phyloP scores from a whole-genome alignment of 2,329 filamentous ascomycete genomes.

The Trichothecium roseum region DNA sequence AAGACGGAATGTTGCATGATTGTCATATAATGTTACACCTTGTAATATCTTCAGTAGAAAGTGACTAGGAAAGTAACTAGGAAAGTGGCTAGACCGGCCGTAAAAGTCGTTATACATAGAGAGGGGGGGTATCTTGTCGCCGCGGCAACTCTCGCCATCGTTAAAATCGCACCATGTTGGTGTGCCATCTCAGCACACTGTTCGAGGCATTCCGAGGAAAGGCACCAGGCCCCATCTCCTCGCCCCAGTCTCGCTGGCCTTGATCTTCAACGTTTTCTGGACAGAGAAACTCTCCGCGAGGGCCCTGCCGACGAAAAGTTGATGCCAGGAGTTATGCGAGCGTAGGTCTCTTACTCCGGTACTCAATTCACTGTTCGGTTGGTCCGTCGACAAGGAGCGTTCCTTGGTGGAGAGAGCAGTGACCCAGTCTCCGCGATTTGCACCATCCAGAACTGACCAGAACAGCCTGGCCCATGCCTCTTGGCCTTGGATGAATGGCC shows the following conservation, averaged over 20 bases:
- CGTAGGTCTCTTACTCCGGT: background rate
- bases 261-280: constrained; percentile 10
- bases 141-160: too few relatives aligned
- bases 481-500: constrained; percentile 11
- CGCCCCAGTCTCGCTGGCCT: constrained; percentile 12
- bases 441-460: constrained; percentile 11
- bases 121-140: too few relatives aligned
- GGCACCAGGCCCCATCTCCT: constrained; percentile 12
- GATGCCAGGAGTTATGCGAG: constrained; percentile 4
- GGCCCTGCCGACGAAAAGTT: constrained; percentile 7
- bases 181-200: too few relatives aligned
- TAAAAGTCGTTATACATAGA: too few relatives aligned
- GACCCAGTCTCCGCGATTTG: constrained; percentile 3
- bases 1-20: too few relatives aligned
- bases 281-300: constrained; percentile 6
- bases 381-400: constrained; percentile 2
- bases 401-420: constrained; percentile 2
- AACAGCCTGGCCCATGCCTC: constrained; percentile 15
- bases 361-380: constrained; percentile 1
- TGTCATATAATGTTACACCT: too few relatives aligned
- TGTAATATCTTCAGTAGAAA: too few relatives aligned
- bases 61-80: too few relatives aligned
- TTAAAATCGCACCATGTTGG: too few relatives aligned
- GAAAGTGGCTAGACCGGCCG: too few relatives aligned
- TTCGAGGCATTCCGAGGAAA: constrained; percentile 12